These are phyloP conservation scores for Boletus rex-veris DNA, from an alignment of 768 basidiomycete species.

Conservation along the genomic window DNA sequence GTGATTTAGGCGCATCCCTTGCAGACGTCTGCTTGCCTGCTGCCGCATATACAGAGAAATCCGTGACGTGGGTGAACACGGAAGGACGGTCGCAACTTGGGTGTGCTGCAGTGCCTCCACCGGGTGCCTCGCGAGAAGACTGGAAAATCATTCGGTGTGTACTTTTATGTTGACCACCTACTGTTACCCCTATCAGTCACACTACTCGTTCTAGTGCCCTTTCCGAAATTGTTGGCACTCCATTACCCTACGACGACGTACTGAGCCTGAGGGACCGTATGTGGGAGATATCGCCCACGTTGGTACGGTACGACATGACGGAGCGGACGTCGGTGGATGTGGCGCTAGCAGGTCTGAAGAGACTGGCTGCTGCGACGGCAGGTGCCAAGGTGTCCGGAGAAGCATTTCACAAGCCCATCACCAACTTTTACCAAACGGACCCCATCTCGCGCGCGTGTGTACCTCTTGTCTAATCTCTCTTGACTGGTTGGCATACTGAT, in stretches of 20 bases:
- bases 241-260: constrained; percentile 88
- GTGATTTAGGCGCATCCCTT: constrained; percentile 92
- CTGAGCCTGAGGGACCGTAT: constrained; percentile 82
- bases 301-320: constrained; percentile 79
- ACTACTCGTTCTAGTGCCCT: constrained; percentile 56
- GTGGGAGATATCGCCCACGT: constrained; percentile 93
- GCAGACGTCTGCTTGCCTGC: constrained; percentile 96
- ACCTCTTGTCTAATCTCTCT: not conserved
- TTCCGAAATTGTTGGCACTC: constrained; percentile 77
- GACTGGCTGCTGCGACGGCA: constrained; percentile 49
- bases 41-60: constrained; percentile 91
- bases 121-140: constrained; percentile 94
- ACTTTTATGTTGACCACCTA: not conserved
- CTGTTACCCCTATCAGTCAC: not conserved
- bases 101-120: constrained; percentile 86
- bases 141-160: constrained; percentile 93
- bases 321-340: constrained; percentile 77
- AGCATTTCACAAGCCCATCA: constrained; percentile 74
- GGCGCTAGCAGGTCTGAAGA: constrained; percentile 64
- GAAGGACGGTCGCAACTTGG: constrained; percentile 92
- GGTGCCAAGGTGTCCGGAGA: constrained; percentile 54
- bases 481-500: not conserved
- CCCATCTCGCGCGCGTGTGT: constrained; percentile 90
- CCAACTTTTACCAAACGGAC: constrained; percentile 96
- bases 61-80: constrained; percentile 92